Evolutionary conservation across 257 asterid species (phyloP).

Genomic region (Fraxinus quadrangulata): DNA sequence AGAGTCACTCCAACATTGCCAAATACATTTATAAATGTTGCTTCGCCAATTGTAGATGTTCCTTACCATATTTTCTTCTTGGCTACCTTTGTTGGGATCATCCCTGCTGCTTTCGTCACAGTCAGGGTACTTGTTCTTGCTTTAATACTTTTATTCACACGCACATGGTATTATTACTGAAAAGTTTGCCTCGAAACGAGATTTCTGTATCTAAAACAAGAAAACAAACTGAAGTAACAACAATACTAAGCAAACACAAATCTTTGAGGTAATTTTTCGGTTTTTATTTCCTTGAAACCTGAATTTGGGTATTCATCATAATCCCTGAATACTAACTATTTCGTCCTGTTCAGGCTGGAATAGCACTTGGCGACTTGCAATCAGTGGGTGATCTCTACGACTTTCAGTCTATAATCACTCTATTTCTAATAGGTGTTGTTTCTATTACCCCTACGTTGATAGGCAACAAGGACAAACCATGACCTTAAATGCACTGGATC

Average conservation of each 20-base stretch:
- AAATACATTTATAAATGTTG: constrained; percentile 86
- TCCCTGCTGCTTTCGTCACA: constrained; percentile 92
- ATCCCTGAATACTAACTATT: background rate
- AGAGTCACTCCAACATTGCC: constrained; percentile 97
- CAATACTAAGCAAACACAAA: background rate
- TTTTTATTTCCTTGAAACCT: background rate
- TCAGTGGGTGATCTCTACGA: constrained; percentile 91
- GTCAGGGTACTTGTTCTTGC: constrained; percentile 66
- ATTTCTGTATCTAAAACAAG: background rate
- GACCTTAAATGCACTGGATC: constrained; percentile 4
- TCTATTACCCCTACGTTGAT: constrained; percentile 72
- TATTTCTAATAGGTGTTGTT: constrained; percentile 83
- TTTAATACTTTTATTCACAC: background rate
- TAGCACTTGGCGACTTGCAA: constrained; percentile 84
- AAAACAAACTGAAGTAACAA: background rate
- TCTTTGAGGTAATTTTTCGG: background rate
- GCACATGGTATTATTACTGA: background rate
- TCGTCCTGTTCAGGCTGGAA: constrained; percentile 70
- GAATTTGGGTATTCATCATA: background rate
- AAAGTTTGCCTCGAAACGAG: background rate
- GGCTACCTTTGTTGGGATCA: constrained; percentile 84
- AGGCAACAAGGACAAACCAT: constrained; percentile 47
- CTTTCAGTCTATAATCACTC: constrained; percentile 74
- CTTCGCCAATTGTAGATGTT: constrained; percentile 93
- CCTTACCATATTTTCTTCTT: constrained; percentile 86